Base-by-base conservation (phyloP, 176 grass and related monocot species). In the Aegilops speltoides region DNA sequence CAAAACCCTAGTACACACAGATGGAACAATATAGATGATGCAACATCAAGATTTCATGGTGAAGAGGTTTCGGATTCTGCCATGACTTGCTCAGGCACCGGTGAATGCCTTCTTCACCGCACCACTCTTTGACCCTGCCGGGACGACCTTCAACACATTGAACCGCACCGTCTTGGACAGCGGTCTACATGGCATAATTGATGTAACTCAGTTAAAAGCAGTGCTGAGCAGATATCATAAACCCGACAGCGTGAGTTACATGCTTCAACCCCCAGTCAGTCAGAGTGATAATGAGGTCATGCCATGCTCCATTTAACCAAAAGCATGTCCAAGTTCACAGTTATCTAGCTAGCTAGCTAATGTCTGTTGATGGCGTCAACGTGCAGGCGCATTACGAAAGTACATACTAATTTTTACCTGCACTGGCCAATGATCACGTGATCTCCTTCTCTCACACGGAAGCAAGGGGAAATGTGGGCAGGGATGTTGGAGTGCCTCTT, bases 401-500 rank as follows among this genome's bases (percentile, higher is more conserved):
- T 40, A 12, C 4, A n/a, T 28, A 28, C 28, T 38, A 71, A 12
- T 12, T 0, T 73, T 74, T 84, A 84, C 69, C 69, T 84, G 69
- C 82, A 84, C 54, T 75, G 82, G 23, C 36, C 69, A 22, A 84
- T 84, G 36, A 84, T 84, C 34, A 75, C 69, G 0, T 64, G 56
- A 84, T 84, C 82, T 45, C 82, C 69, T 84, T 84, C 82, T 57
- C 19, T 75, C 36, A 64, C 56, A 75, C 69, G 56, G 25, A 84
- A 84, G 36, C 69, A 84, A 11, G 82, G 69, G 36, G 82, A 84
- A 75, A 75, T 84, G 54, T 84, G 56, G 17, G 82, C 24, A 84
- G 69, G 69, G 56, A 84, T 84, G 25, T 84, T 84, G 70, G 82
- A 75, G 24, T 75, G 82, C 70, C 69, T 75, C 69, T 84, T 84